Evolutionary conservation across 306 rosid species (phyloP), one percentile per base, ranked within the genome.

Genomic region (Vigna angularis): DNA sequence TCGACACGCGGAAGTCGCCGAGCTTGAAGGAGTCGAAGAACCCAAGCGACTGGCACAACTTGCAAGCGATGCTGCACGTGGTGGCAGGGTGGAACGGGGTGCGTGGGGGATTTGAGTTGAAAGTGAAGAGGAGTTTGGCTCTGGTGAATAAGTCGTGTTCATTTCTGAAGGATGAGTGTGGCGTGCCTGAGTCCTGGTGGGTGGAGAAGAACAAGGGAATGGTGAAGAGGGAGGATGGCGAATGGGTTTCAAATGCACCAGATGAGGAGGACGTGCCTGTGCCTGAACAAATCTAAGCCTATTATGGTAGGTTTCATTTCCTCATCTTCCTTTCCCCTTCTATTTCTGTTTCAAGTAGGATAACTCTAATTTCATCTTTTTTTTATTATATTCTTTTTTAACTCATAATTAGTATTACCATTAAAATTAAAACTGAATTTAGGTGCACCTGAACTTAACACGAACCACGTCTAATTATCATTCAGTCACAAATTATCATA

Each of bases 71-170:
- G 77, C 51, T 92, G 81, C 96, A 92, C 40, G 79, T 89, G 65
- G 96, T 92, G 80, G 96, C 91, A 0, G 93, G 93, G 73, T 90
- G 97, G 97, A 88, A 88, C n/a, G 91, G 93, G 24, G 12, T 7
- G 17, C 17, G 67, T 0, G 85, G 70, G 3, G 77, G 50, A 70
- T 92, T 92, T 76, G 85, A 85, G 88, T 3, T 86, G 79, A 90
- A 66, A 79, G 92, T 87, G 61, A 88, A 87, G 87, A 87, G 96
- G 74, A 87, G 93, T 42, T 51, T 90, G 86, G 90, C 89, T 6
- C 72, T 88, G 85, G 91, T 90, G 79, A 90, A 90, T 52, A 92
- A 92, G 76, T 87, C 93, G 0, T 28, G 89, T 59, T 85, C 84
- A 22, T 79, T 74, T 55, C 73, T 92, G 66, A 87, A 79, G 77